Percentiles rank a stretch among this genome's conserved stretches.
Evolutionary conservation across 305 asterid species (phyloP).

Genomic region (Striga hermonthica): DNA sequence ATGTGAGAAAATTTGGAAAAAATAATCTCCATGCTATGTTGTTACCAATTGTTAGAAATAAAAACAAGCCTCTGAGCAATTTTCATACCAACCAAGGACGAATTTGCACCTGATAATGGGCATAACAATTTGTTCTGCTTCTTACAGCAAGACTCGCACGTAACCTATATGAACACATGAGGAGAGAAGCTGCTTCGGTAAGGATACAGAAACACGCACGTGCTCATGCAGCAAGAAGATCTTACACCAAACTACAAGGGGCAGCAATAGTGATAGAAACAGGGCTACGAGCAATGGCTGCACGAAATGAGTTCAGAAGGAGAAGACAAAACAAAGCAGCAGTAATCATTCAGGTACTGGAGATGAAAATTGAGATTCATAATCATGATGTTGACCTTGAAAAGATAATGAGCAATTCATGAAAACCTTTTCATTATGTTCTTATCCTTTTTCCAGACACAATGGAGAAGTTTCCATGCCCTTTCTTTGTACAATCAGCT

Average conservation of each 20-base stretch:
- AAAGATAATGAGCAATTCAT: neutral
- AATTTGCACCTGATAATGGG: slow-evolving; percentile 3
- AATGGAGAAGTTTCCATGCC: slow-evolving; percentile 79
- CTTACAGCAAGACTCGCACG: slow-evolving; percentile 77
- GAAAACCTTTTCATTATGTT: neutral
- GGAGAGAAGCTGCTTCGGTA: slow-evolving; percentile 86
- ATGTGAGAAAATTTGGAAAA: too few species aligned
- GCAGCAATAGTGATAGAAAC: slow-evolving; percentile 80
- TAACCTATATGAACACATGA: slow-evolving; percentile 63
- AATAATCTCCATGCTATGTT: neutral
- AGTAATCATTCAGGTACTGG: slow-evolving; percentile 65
- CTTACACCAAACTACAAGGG: slow-evolving; percentile 56
- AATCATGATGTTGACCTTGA: neutral
- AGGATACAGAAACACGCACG: slow-evolving; percentile 83
- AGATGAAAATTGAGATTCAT: neutral
- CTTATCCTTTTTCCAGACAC: slow-evolving; percentile 46
- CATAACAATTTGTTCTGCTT: slow-evolving; percentile 25
- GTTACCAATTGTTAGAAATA: slow-evolving; percentile 15
- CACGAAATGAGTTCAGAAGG: slow-evolving; percentile 68
- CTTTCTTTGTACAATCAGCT: slow-evolving; percentile 51
- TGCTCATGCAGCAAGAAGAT: slow-evolving; percentile 62
- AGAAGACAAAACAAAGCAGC: slow-evolving; percentile 83
- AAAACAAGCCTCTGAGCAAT: slow-evolving; percentile 5
- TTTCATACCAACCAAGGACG: slow-evolving; percentile 2
- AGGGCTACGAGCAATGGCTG: slow-evolving; percentile 81